A percentile compares a stretch with the other conserved stretches of the same genome.
Conservation (phyloP, 2,329 filamentous ascomycete species). For the Talaromyces islandicus region DNA sequence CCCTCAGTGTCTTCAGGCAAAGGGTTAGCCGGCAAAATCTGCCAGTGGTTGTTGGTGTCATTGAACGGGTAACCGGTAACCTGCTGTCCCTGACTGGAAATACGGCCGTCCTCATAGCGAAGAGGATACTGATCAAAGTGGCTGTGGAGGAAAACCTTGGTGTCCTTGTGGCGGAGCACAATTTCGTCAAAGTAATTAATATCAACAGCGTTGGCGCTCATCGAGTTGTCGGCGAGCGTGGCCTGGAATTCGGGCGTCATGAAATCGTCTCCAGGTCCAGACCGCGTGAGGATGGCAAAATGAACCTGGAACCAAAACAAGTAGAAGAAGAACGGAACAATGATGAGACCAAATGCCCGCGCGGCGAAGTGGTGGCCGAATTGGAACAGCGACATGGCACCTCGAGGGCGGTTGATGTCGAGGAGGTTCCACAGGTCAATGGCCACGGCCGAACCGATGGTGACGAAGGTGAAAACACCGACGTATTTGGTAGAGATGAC, state of each 20-base stretch:
- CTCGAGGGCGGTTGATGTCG: conserved; percentile 77
- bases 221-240: conserved; percentile 88
- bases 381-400: conserved; percentile 68
- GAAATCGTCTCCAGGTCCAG: conserved; percentile 94
- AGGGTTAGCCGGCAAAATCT: conserved; percentile 66
- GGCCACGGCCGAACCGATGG: conserved; percentile 85
- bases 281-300: conserved; percentile 80
- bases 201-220: conserved; percentile 78
- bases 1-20: conserved; percentile 47
- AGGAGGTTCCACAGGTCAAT: conserved; percentile 95
- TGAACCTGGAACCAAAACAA: conserved; percentile 99
- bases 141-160: conserved; percentile 91
- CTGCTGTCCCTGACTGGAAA: conserved; percentile 96
- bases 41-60: conserved; percentile 98
- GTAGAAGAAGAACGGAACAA: conserved; percentile 95
- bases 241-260: conserved; percentile 99
- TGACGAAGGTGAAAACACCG: conserved; percentile 92
- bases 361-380: conserved; percentile 89
- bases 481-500: conserved; percentile 99
- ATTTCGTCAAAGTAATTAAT: conserved; percentile 89
- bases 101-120: conserved; percentile 92
- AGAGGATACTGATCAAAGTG: conserved; percentile 85
- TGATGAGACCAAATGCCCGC: conserved; percentile 75
- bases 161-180: conserved; percentile 91
- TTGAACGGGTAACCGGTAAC: conserved; percentile 97